Evolutionary conservation across 208 protist species (phyloP), one percentile per base, ranked within the genome.

Genomic region (Phytomonas sp.): DNA sequence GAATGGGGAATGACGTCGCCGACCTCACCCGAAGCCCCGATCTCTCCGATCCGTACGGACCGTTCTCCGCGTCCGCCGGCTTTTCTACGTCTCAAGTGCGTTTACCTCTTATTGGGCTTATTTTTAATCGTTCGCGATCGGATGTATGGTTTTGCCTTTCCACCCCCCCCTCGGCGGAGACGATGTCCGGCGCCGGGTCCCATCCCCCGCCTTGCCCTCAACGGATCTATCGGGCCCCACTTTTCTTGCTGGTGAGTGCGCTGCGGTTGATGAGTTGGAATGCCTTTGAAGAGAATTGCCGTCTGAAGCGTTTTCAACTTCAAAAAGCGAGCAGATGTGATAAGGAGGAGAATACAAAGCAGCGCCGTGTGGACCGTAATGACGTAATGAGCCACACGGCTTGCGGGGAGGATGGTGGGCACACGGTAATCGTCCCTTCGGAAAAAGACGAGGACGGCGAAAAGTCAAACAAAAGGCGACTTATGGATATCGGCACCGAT

Each of bases 191-290:
- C 66, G 65, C 19, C 66, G 69, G 74, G 6, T 34, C 61, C n/a
- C 59, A 34, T 37, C 7, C 30, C 5, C 40, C 63, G 34, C 30
- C 61, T 14, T 70, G 69, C n/a, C 70, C 60, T 30, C 19, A 64
- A 32, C 75, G 79, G 72, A 42, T 66, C 32, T 91, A 88, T 71
- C 69, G 84, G 59, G 90, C 84, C 0, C 87, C 87, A 31, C 76
- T 95, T 4, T 95, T 93, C 60, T 71, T 95, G 19, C 29, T 92
- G 0, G 81, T 87, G 30, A 74, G 80, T 11, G 87, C 87, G 60
- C 67, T 93, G 74, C 90, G 92, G 81, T 80, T 93, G 19, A 92
- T 93, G 88, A 73, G 73, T 64, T 86, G 84, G 79, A 90, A 91
- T 70, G 89, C 89, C 23, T 78, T 73, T 61, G 85, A 92, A 71